phyloP scores from a whole-genome alignment of 306 rosid species.

The Dalbergia cochinchinensis region DNA sequence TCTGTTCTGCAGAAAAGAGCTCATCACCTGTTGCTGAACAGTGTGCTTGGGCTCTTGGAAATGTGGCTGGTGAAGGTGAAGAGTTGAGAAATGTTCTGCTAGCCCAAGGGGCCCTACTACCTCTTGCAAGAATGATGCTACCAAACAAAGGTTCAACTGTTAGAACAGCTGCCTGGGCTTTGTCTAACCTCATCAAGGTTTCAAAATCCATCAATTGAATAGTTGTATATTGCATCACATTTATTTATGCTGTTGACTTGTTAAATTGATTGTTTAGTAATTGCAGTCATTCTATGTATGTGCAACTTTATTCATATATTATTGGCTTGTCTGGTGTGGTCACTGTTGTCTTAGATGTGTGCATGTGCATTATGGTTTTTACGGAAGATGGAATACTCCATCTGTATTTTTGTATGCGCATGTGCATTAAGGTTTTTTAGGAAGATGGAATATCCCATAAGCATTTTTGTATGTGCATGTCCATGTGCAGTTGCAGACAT shows the following conservation, averaged over 20 bases:
- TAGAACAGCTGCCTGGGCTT: constrained; percentile 98
- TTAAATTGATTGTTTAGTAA: constrained; percentile 4
- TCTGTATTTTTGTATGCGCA: constrained; percentile 27
- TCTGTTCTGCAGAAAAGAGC: constrained; percentile 75
- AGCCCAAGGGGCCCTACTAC: constrained; percentile 86
- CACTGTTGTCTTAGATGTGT: constrained; percentile 13
- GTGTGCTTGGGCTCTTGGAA: constrained; percentile 97
- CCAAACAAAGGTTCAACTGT: constrained; percentile 88
- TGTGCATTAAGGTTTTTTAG: constrained; percentile 20
- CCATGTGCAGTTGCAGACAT: constrained; percentile 3
- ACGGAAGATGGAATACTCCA: constrained; percentile 25
- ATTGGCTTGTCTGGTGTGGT: constrained; percentile 35
- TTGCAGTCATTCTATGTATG: constrained; percentile 30
- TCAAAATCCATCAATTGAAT: constrained; percentile 46
- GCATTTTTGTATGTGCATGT: constrained; percentile 28
- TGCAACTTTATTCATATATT: constrained; percentile 19
- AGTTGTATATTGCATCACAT: constrained; percentile 20
- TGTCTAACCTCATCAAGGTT: constrained; percentile 98
- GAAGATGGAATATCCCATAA: constrained; percentile 30
- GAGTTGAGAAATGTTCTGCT: constrained; percentile 86
- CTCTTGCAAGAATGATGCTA: constrained; percentile 94
- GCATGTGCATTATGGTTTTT: constrained; percentile 18
- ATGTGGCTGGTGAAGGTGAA: constrained; percentile 97
- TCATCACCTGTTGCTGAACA: constrained; percentile 92
- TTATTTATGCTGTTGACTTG: constrained; percentile 6